phyloP scores from a whole-genome alignment of 2,329 filamentous ascomycete genomes.

The Aureobasidium sp. region DNA sequence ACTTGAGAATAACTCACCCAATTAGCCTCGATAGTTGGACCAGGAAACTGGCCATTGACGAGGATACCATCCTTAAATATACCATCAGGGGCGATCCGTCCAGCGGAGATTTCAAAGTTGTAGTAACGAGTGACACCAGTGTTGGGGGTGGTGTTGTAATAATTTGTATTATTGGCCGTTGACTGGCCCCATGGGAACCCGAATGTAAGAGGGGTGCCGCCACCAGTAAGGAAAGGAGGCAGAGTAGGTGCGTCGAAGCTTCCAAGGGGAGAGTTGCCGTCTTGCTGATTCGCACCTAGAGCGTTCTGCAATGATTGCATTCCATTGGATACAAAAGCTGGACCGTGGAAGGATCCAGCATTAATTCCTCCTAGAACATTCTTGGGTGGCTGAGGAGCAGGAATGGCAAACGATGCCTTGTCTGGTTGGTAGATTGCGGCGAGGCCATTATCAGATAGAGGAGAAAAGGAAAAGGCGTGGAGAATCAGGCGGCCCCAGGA shows the following conservation, averaged over 20 bases:
- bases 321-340: slow-evolving; percentile 2
- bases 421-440: background rate
- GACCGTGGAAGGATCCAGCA: background rate
- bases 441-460: background rate
- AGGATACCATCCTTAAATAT: slow-evolving; percentile 20
- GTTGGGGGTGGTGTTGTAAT: slow-evolving; percentile 23
- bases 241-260: slow-evolving; percentile 14
- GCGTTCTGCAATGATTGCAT: slow-evolving; percentile 3
- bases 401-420: background rate
- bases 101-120: slow-evolving; percentile 23
- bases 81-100: slow-evolving; percentile 26
- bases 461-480: slow-evolving; percentile 2
- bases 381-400: background rate
- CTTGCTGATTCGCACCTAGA: slow-evolving; percentile 7
- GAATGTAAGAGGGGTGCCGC: slow-evolving; percentile 14
- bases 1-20: slow-evolving; percentile 20
- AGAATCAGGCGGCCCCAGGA: slow-evolving; percentile 5
- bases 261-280: slow-evolving; percentile 15
- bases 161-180: slow-evolving; percentile 21
- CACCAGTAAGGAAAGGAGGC: slow-evolving; percentile 17
- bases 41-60: slow-evolving; percentile 58
- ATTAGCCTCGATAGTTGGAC: slow-evolving; percentile 48
- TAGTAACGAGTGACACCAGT: slow-evolving; percentile 28
- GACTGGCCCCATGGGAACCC: slow-evolving; percentile 23
- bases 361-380: background rate